A percentile compares a stretch with the other conserved stretches of the same genome.
phyloP scores from a whole-genome alignment of 176 grass and related monocot genomes.

The Tuctoria greenei region DNA sequence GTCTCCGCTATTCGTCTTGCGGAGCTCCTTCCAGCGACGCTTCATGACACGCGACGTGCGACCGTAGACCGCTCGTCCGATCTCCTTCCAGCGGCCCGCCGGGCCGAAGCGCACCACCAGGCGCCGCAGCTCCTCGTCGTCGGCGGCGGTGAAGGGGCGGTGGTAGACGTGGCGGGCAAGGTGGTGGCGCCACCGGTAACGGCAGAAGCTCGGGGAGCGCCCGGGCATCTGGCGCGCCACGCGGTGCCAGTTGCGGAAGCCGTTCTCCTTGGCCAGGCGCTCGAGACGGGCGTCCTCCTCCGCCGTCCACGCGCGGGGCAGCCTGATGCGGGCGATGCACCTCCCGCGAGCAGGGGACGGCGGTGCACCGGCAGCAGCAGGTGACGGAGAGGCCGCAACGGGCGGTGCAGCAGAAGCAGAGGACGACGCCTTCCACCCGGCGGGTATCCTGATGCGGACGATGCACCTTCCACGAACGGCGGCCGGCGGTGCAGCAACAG shows the following conservation, averaged over 20 bases:
- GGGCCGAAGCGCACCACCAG: background rate
- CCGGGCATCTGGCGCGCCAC: background rate
- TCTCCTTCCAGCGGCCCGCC: conserved; percentile 13
- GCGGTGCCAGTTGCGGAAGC: conserved; percentile 4
- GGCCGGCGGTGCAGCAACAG: no score
- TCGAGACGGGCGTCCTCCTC: conserved; percentile 14
- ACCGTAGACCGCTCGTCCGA: background rate
- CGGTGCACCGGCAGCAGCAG: no score
- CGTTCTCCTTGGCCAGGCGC: conserved; percentile 1
- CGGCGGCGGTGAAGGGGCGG: conserved; percentile 25
- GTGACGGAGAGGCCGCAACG: no score
- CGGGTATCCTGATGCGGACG: no score
- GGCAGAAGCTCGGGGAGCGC: background rate
- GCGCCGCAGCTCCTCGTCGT: conserved; percentile 18
- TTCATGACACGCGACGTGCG: conserved; percentile 20
- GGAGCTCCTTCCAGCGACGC: conserved; percentile 36
- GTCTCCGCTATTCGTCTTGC: background rate
- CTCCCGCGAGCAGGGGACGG: no score
- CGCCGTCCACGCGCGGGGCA: conserved; percentile 6
- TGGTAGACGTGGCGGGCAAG: conserved; percentile 21
- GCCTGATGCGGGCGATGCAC: conserved; percentile 2
- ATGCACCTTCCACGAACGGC: no score
- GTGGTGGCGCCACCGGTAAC: conserved; percentile 27
- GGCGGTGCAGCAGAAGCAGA: no score
- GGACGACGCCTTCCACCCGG: no score